These are phyloP conservation scores for Aspergillus nanangensis DNA, from an alignment of 495 filamentous ascomycete species.

Conservation along the genomic window DNA sequence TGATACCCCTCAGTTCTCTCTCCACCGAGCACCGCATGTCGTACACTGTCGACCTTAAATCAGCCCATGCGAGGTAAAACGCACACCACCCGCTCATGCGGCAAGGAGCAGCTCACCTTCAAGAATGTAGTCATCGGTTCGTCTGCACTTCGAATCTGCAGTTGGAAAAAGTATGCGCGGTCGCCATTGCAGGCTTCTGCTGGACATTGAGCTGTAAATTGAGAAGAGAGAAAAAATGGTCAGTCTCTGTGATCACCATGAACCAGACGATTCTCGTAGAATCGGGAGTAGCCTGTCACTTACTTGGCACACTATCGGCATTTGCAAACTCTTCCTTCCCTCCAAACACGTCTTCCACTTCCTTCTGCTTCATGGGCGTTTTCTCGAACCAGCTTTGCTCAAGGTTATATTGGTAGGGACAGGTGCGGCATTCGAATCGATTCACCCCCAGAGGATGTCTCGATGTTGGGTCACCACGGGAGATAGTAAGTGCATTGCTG, in stretches of 20 bases:
- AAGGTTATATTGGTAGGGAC: slow-evolving; percentile 81
- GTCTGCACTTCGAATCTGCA: slow-evolving; percentile 96
- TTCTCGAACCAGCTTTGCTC: slow-evolving; percentile 71
- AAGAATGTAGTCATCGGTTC: slow-evolving; percentile 98
- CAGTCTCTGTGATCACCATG: slow-evolving; percentile 2
- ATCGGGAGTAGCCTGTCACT: no score
- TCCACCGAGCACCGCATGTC: slow-evolving; percentile 38
- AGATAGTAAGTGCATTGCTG: slow-evolving; percentile 78
- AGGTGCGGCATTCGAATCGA: slow-evolving; percentile 88
- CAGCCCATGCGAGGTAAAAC: slow-evolving; percentile 20
- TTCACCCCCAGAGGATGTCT: slow-evolving; percentile 51
- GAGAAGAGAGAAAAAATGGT: slow-evolving; percentile 10
- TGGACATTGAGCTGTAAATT: slow-evolving; percentile 63
- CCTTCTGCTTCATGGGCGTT: slow-evolving; percentile 66
- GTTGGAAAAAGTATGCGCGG: slow-evolving; percentile 88
- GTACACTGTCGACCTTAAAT: slow-evolving; percentile 35
- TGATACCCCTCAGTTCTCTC: slow-evolving; percentile 32
- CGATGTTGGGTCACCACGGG: slow-evolving; percentile 47
- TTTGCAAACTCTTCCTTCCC: slow-evolving; percentile 85
- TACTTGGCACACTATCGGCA: slow-evolving; percentile 71
- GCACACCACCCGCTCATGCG: slow-evolving; percentile 14
- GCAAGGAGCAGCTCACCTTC: slow-evolving; percentile 54
- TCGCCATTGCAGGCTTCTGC: slow-evolving; percentile 67
- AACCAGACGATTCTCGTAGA: no score
- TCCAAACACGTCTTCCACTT: slow-evolving; percentile 88